Evolutionary conservation across 2,329 filamentous ascomycete genomes (phyloP).

Genomic region (Beauveria scarabaeidicola): DNA sequence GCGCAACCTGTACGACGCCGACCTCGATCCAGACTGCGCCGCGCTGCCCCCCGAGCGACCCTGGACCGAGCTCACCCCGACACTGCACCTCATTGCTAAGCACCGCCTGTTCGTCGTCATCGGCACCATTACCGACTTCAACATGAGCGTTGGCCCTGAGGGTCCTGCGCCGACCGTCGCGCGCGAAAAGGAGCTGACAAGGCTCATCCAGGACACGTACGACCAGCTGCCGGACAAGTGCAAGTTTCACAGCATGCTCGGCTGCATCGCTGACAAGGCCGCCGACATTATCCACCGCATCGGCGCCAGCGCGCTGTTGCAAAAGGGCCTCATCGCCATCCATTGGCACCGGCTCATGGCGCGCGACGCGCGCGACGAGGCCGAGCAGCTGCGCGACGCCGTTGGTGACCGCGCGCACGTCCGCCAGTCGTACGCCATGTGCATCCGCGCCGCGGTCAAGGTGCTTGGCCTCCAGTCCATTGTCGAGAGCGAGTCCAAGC

Average conservation of each 20-base stretch:
- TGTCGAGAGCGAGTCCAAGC: constrained; percentile 3
- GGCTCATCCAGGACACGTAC: background rate
- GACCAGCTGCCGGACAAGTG: constrained; percentile 3
- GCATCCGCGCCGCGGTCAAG: background rate
- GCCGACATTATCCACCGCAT: constrained; percentile 5
- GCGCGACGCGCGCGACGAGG: background rate
- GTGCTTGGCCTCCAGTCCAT: constrained; percentile 4
- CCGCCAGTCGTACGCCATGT: background rate
- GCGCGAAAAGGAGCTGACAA: background rate
- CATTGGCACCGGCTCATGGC: constrained; percentile 7
- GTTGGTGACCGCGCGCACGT: background rate
- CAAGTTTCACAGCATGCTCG: constrained; percentile 1
- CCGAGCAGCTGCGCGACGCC: background rate
- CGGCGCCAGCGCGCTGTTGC: background rate
- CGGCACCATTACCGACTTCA: constrained; percentile 2
- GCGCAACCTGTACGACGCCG: constrained; percentile 16
- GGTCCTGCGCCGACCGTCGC: background rate
- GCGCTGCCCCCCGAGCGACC: constrained; percentile 15
- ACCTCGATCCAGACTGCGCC: constrained; percentile 12
- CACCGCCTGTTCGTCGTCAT: constrained; percentile 17
- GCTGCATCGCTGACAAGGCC: constrained; percentile 5
- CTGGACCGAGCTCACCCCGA: constrained; percentile 13
- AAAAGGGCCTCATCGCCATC: constrained; percentile 8
- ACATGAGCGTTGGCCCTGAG: background rate
- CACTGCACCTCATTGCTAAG: constrained; percentile 23